A percentile compares a stretch with the other conserved stretches of the same genome.
Conservation (phyloP, 345 rosid species). For the Eucalyptus sideroxylon region DNA sequence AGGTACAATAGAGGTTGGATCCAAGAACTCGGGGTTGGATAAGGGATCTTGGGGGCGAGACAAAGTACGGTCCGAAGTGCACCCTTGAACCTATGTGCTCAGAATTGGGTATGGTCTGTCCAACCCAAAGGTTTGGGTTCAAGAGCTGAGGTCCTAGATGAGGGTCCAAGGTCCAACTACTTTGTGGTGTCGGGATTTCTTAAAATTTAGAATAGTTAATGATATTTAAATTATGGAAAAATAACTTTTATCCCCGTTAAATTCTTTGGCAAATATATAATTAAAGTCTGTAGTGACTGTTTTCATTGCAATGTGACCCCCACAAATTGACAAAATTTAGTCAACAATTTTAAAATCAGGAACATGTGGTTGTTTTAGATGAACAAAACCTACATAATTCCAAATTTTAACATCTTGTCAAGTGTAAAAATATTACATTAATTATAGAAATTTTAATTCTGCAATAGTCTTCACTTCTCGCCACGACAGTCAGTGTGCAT, state of each 20-base stretch:
- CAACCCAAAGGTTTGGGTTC: neutral
- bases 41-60: neutral
- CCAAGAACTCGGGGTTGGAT: neutral
- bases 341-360: no score
- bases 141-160: neutral
- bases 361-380: no score
- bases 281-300: no score
- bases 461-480: neutral
- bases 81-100: neutral
- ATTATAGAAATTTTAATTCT: no score
- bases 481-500: neutral
- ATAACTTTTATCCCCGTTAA: no score
- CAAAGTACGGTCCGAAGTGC: accelerated
- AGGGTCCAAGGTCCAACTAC: neutral
- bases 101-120: accelerated
- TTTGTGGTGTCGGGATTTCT: neutral
- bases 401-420: neutral
- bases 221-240: no score
- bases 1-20: neutral
- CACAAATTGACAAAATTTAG: no score
- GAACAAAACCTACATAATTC: neutral
- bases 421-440: neutral
- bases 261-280: no score
- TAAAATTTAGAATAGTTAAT: no score
- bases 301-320: no score